These are phyloP conservation scores for Phytophthora quininea DNA, from an alignment of 352 stramenopile genomes.

Conservation along the genomic window DNA sequence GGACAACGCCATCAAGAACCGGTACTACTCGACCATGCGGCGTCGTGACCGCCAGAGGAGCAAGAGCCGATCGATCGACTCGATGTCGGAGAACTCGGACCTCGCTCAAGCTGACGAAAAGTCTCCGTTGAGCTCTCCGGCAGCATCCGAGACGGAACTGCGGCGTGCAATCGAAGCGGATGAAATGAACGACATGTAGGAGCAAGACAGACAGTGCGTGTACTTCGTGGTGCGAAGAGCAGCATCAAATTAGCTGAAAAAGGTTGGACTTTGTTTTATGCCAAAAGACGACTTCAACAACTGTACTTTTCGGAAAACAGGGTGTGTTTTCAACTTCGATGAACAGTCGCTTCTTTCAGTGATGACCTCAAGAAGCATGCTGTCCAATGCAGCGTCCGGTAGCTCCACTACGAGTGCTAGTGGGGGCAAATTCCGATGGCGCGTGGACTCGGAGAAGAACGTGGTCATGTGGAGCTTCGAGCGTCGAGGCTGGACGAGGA, in stretches of 20 bases:
- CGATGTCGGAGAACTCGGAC: conserved; percentile 25
- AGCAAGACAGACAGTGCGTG: neutral
- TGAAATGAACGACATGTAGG: conserved; percentile 19
- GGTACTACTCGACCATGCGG: conserved; percentile 88
- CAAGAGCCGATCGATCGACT: conserved; percentile 20
- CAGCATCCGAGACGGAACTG: conserved; percentile 29
- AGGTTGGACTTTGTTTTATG: too few species aligned
- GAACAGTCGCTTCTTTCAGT: neutral
- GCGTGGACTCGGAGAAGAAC: conserved; percentile 78
- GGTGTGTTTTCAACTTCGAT: neutral
- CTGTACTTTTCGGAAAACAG: too few species aligned
- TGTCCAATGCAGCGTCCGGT: conserved; percentile 3
- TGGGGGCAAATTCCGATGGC: conserved; percentile 59
- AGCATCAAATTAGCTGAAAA: neutral
- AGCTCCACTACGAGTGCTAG: conserved; percentile 1
- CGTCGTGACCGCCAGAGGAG: conserved; percentile 57
- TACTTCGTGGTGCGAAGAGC: neutral
- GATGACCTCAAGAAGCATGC: neutral
- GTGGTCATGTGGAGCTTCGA: conserved; percentile 87
- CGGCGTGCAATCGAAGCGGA: conserved; percentile 1
- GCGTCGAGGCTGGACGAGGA: conserved; percentile 83
- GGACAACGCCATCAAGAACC: conserved; percentile 98
- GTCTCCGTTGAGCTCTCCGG: conserved; percentile 18
- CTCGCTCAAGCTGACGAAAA: conserved; percentile 22
- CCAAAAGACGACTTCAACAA: too few species aligned